Percentiles rank a stretch among this genome's conserved stretches.
phyloP scores from a whole-genome alignment of 179 eudicot genomes.

The Carnegiea gigantea region DNA sequence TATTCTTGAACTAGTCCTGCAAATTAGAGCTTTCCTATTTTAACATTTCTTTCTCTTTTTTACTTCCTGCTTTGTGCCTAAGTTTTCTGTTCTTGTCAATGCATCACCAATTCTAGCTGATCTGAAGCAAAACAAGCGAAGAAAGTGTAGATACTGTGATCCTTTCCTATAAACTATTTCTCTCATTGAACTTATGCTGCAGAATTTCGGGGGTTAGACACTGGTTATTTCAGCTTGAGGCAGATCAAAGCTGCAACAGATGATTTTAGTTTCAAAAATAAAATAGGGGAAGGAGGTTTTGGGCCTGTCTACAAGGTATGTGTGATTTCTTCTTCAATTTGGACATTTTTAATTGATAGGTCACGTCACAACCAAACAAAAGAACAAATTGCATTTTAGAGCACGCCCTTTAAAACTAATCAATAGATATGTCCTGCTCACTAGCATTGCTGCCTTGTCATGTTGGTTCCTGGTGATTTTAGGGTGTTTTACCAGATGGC shows the following conservation, averaged over 20 bases:
- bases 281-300: conserved; percentile 53
- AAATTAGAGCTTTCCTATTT: too few relatives aligned
- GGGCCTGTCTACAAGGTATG: conserved; percentile 51
- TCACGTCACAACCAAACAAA: too few relatives aligned
- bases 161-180: not conserved
- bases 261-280: conserved; percentile 33
- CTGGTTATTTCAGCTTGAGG: conserved; percentile 42
- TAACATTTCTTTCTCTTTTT: too few relatives aligned
- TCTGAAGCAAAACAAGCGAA: too few relatives aligned
- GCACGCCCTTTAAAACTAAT: not conserved
- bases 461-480: conserved; percentile 7
- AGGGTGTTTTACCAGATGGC: conserved; percentile 73
- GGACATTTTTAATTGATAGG: not conserved
- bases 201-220: conserved; percentile 34
- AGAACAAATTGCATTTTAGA: too few relatives aligned
- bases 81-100: too few relatives aligned
- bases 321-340: not conserved
- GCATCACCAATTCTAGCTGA: too few relatives aligned
- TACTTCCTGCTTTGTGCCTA: too few relatives aligned
- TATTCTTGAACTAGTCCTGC: too few relatives aligned
- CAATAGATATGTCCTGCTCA: not conserved
- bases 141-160: too few relatives aligned
- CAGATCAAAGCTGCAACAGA: conserved; percentile 45
- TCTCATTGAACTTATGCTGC: not conserved
- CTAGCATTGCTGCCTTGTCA: not conserved